phyloP scores from a whole-genome alignment of 371 early-diverging fungal species.

The Mucor plumbeus region DNA sequence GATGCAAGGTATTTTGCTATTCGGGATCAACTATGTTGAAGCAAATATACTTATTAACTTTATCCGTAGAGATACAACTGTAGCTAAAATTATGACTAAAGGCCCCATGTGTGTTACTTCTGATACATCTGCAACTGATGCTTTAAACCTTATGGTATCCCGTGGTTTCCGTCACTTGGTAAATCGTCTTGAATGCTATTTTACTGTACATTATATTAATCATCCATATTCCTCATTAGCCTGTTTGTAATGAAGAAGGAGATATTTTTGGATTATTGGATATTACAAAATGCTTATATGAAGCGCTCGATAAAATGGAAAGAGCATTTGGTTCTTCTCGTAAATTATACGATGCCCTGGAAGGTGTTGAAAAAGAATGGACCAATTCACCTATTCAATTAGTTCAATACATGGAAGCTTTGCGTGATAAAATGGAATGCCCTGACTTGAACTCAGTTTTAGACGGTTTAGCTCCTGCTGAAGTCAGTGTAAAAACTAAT shows the following conservation, averaged over 20 bases:
- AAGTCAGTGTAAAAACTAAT: conserved; percentile 77
- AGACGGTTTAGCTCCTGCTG: conserved; percentile 58
- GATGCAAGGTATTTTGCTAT: conserved; percentile 36
- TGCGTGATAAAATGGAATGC: conserved; percentile 80
- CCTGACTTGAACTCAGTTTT: conserved; percentile 82
- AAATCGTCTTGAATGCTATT: conserved; percentile 20
- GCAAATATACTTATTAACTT: not conserved
- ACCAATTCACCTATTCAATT: conserved; percentile 43
- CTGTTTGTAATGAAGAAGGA: conserved; percentile 90
- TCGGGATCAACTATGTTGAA: not conserved
- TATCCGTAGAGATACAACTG: conserved; percentile 46
- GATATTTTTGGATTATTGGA: conserved; percentile 94
- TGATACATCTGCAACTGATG: conserved; percentile 86
- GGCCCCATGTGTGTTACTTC: conserved; percentile 88
- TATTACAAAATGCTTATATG: conserved; percentile 95
- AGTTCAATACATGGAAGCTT: conserved; percentile 54
- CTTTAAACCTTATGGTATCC: conserved; percentile 92
- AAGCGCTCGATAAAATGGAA: conserved; percentile 94
- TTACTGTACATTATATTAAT: not conserved
- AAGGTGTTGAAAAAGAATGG: conserved; percentile 93
- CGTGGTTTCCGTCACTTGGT: conserved; percentile 94
- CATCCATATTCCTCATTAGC: conserved; percentile 45
- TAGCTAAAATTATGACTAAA: conserved; percentile 90
- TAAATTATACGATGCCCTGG: conserved; percentile 88
- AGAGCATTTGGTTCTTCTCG: conserved; percentile 89